Evolutionary conservation across 345 rosid species (phyloP), one percentile per base, ranked within the genome.

Genomic region (Eucalyptus pauciflora): DNA sequence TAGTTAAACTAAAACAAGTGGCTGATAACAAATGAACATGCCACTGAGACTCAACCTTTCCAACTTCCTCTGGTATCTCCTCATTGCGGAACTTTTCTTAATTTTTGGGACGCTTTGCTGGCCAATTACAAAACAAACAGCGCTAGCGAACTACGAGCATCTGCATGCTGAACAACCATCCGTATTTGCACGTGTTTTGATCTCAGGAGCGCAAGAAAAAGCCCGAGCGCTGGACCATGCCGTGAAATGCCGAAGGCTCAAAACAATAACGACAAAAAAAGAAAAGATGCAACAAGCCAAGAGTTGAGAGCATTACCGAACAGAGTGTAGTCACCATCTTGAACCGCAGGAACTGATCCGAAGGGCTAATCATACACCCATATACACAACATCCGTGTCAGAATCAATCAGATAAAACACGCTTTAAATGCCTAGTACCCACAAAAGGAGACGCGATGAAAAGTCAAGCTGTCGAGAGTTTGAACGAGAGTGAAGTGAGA

Each of bases 261-360:
- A 18, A 52, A 52, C 58, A 52, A 71, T 0, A 56, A 56, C 62
- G 27, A 37, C 46, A 20, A 18, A 18, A 37, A 64, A n/a, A 15
- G 7, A 71, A 45, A 76, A 37, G 27, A 37, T 9, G 83, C 83
- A 56, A 56, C 12, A 37, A 37, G 83, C 46, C 48, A 24, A 76
- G 48, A 76, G 48, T 3, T 5, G 83, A 17, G 48, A 76, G 83
- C 46, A 5, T 76, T 93, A 96, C 98, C 98, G 62, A 86, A 95
- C 69, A 96, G 88, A 86, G 91, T 93, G 89, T 90, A 94, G 88
- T 96, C 97, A 81, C 95, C 98, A 88, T 96, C 97, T 89, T 94
- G 92, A 90, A 94, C 91, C 27, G 94, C 94, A 49, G 97, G 98
- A 88, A 96, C 89, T 7, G 90, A 50, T 90, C 97, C 97, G 86